Evolutionary conservation across 805 yeast species (phyloP).

Genomic region (Monosporozyma aquatica): DNA sequence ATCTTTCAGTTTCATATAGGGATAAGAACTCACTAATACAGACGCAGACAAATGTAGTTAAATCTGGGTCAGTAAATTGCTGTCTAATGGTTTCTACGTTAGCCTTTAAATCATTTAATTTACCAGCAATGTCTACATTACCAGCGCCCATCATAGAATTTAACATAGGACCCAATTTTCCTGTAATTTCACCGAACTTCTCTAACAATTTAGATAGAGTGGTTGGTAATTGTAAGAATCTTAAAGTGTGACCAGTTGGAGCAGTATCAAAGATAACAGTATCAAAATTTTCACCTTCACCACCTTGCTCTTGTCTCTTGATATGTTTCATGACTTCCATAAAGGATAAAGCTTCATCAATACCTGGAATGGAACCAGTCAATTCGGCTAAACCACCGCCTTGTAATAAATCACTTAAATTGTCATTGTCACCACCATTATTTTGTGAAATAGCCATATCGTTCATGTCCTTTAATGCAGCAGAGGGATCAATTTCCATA

Average conservation of each 20-base stretch:
- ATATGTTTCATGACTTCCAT: slow-evolving; percentile 97
- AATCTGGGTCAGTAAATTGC: slow-evolving; percentile 91
- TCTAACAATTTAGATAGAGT: slow-evolving; percentile 80
- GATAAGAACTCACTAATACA: slow-evolving; percentile 96
- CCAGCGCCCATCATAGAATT: slow-evolving; percentile 67
- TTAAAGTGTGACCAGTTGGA: slow-evolving; percentile 96
- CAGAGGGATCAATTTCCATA: slow-evolving; percentile 97
- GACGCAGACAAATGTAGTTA: slow-evolving; percentile 92
- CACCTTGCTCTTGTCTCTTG: slow-evolving; percentile 52
- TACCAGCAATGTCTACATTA: slow-evolving; percentile 59
- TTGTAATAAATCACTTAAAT: slow-evolving; percentile 26
- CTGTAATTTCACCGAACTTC: slow-evolving; percentile 78
- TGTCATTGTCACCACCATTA: slow-evolving; percentile 34
- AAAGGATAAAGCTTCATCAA: slow-evolving; percentile 94
- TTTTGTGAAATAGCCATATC: slow-evolving; percentile 34
- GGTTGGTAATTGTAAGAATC: slow-evolving; percentile 90
- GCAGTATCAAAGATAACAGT: slow-evolving; percentile 98
- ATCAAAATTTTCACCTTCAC: slow-evolving; percentile 44
- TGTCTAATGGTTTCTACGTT: slow-evolving; percentile 76
- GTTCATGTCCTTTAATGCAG: slow-evolving; percentile 82
- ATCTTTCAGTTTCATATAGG: slow-evolving; percentile 92
- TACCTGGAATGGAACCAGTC: slow-evolving; percentile 94
- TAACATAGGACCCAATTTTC: slow-evolving; percentile 85
- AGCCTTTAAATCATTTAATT: slow-evolving; percentile 29
- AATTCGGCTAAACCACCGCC: slow-evolving; percentile 55